These are phyloP conservation scores for Delonix regia DNA, from an alignment of 306 rosid species.

Conservation along the genomic window DNA sequence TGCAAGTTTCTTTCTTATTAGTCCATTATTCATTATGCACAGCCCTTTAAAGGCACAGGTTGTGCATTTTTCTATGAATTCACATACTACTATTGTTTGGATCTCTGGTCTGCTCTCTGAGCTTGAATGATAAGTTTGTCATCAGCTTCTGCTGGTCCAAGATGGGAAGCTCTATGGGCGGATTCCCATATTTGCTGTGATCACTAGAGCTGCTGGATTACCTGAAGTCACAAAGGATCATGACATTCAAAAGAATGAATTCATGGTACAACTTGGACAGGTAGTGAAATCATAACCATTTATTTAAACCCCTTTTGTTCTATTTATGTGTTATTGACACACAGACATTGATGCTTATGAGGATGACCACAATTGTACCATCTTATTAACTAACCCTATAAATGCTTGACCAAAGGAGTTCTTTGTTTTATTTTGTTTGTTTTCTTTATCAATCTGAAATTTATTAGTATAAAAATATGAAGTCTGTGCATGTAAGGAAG, in stretches of 20 bases:
- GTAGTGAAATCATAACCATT: constrained; percentile 46
- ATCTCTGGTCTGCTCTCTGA: constrained; percentile 34
- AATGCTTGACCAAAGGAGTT: background rate
- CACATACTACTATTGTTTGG: constrained; percentile 19
- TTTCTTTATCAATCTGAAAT: constrained; percentile 26
- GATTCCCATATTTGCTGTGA: constrained; percentile 69
- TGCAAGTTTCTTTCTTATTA: constrained; percentile 22
- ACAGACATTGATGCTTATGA: constrained; percentile 29
- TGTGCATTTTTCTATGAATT: constrained; percentile 15
- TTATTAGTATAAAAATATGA: constrained; percentile 18
- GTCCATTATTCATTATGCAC: constrained; percentile 14
- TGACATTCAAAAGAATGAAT: constrained; percentile 75
- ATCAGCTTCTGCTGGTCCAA: constrained; percentile 87
- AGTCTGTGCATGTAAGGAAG: background rate
- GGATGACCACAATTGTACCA: background rate
- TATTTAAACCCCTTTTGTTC: background rate
- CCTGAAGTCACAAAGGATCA: constrained; percentile 72
- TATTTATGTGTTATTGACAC: background rate
- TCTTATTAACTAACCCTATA: constrained; percentile 3
- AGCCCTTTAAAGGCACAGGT: constrained; percentile 20
- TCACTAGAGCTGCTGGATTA: constrained; percentile 78
- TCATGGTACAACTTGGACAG: constrained; percentile 82
- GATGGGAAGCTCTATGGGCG: constrained; percentile 89
- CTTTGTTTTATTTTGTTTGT: constrained; percentile 2
- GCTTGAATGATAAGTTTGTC: constrained; percentile 47